Percentiles rank a stretch among this genome's conserved stretches.
Evolutionary conservation across 192 early-diverging fungal species (phyloP).

Genomic region (Coemansia sp.): DNA sequence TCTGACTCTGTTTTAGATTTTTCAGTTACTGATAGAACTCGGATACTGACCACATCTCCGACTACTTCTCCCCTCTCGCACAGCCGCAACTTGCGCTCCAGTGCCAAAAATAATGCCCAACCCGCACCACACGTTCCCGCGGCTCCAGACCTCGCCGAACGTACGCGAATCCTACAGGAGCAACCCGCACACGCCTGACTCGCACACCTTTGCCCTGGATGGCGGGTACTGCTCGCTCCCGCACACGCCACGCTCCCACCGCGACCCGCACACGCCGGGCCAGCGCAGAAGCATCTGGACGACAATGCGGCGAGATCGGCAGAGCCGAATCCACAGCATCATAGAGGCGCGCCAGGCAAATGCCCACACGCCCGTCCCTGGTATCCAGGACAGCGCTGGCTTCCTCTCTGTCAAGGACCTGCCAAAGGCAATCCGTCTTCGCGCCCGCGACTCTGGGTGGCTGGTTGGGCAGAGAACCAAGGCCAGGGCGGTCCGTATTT

Average conservation of each 20-base stretch:
- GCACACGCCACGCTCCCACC: slow-evolving; percentile 26
- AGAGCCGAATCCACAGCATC: slow-evolving; percentile 23
- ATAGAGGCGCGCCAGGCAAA: slow-evolving; percentile 26
- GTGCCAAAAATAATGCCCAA: slow-evolving; percentile 21
- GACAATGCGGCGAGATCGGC: slow-evolving; percentile 35
- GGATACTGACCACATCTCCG: not conserved
- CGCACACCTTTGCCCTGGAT: slow-evolving; percentile 17
- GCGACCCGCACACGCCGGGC: slow-evolving; percentile 8
- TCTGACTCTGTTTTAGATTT: not conserved
- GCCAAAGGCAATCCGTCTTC: slow-evolving; percentile 25
- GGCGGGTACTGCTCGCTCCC: slow-evolving; percentile 33
- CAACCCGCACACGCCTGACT: slow-evolving; percentile 2
- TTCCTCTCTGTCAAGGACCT: slow-evolving; percentile 23
- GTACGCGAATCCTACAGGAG: not conserved
- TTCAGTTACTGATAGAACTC: not conserved
- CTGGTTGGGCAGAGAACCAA: slow-evolving; percentile 35
- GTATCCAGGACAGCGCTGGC: slow-evolving; percentile 1
- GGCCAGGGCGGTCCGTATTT: slow-evolving; percentile 16
- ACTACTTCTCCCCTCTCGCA: not conserved
- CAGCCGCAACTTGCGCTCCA: not conserved
- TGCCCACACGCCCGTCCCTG: not conserved
- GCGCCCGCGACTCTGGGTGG: slow-evolving; percentile 44
- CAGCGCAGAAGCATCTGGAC: slow-evolving; percentile 31
- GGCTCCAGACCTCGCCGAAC: slow-evolving; percentile 38
- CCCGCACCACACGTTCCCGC: slow-evolving; percentile 26